Evolutionary conservation across 1,284 basidiomycete species (phyloP), one percentile per base, ranked within the genome.

Genomic region (Phlebopus sp.): DNA sequence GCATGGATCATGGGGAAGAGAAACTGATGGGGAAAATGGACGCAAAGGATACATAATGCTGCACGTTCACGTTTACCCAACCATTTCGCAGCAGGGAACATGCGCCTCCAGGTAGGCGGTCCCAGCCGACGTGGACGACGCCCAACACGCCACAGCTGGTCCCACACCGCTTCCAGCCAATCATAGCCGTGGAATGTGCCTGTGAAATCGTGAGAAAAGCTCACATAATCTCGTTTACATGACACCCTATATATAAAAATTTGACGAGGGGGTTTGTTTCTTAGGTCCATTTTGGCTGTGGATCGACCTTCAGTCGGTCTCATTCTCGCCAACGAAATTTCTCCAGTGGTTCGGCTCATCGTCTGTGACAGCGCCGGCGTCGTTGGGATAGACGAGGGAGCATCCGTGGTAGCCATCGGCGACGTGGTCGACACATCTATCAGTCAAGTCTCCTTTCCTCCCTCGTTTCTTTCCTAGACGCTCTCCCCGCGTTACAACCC

Each of bases 271-370:
- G 27, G 25, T 37, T 27, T 17, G 15, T 25, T 48, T 51, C 14
- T 19, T 34, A 67, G 63, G 64, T 51, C 61, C 50, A 62, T 62
- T 50, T 53, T 59, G 68, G 63, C 67, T 62, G 66, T 71, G 74
- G 72, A 75, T 75, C 74, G 72, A 74, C 72, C 59, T 65, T 65
- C 66, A 66, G 66, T 69, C 61, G 64, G 63, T 70, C 62, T 66
- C 65, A 43, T 60, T 60, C 55, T 61, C 57, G 59, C 61, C 70
- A 63, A 59, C 63, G 65, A 44, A 55, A 50, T 42, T 37, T 13
- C 32, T 58, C 64, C 70, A 69, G 67, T 61, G 60, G 59, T 59
- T 60, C 63, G 59, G 60, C 56, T 60, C 62, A 57, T 62, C 66
- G 58, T 67, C 67, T 56, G 55, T 69, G 64, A 70, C 68, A 67